A percentile compares a stretch with the other conserved stretches of the same genome.
phyloP scores from a whole-genome alignment of 2,329 filamentous ascomycete species.

The Colletotrichum scovillei region DNA sequence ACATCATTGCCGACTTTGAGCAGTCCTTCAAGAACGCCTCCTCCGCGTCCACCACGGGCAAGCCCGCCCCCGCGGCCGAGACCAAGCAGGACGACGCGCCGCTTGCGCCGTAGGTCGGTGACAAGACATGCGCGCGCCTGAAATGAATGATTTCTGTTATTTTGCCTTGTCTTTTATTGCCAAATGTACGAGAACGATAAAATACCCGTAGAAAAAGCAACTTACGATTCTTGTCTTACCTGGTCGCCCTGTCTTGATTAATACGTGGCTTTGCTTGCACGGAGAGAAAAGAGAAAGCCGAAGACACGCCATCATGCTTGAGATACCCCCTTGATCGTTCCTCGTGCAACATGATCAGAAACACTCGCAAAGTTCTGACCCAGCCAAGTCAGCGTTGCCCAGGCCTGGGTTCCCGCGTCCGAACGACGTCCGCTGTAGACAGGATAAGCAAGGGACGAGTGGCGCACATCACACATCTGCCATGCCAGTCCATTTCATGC shows the following conservation, averaged over 20 bases:
- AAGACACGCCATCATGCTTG: not conserved
- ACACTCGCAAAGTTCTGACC: not conserved
- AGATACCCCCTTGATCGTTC: not conserved
- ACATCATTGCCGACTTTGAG: constrained; percentile 95
- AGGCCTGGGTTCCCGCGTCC: not conserved
- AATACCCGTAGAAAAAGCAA: constrained; percentile 34
- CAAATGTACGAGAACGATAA: constrained; percentile 7
- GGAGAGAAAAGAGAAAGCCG: not conserved
- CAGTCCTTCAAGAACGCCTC: constrained; percentile 80
- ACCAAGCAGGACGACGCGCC: constrained; percentile 53
- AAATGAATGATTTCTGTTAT: not conserved
- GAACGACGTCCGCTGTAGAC: not conserved
- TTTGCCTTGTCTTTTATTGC: not conserved
- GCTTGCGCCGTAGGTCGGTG: constrained; percentile 40
- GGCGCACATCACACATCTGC: not conserved
- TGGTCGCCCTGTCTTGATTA: not conserved
- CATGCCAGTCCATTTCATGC: too few species aligned
- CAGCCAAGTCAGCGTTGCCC: not conserved
- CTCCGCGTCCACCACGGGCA: constrained; percentile 53
- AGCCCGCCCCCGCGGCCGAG: constrained; percentile 37
- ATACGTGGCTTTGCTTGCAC: not conserved
- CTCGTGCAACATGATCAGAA: not conserved
- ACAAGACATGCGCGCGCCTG: not conserved
- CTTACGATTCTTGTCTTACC: not conserved
- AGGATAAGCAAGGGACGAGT: too few species aligned